phyloP scores from a whole-genome alignment of 768 basidiomycete species.

The Xerocomus brunneocitrinus region DNA sequence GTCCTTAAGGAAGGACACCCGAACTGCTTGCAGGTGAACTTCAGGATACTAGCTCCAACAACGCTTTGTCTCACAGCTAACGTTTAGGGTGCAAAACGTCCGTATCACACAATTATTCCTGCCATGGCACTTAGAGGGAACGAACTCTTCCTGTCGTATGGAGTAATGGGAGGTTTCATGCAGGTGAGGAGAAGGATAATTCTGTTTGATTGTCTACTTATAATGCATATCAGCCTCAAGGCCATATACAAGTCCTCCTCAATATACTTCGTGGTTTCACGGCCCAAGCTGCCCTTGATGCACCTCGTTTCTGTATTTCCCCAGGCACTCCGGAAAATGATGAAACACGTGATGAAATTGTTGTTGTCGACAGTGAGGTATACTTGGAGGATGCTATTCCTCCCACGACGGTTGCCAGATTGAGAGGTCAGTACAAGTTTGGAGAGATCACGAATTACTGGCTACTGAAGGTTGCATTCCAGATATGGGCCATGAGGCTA shows the following conservation, averaged over 20 bases:
- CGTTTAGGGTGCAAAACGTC: slow-evolving; percentile 73
- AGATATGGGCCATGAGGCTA: slow-evolving; percentile 91
- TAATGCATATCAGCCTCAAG: slow-evolving; percentile 64
- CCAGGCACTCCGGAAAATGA: slow-evolving; percentile 67
- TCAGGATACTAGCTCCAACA: background rate
- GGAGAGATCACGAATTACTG: background rate
- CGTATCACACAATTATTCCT: slow-evolving; percentile 93
- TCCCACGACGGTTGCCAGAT: slow-evolving; percentile 53
- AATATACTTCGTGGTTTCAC: slow-evolving; percentile 87
- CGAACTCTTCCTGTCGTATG: slow-evolving; percentile 84
- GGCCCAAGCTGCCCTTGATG: slow-evolving; percentile 86
- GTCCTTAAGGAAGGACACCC: slow-evolving; percentile 75
- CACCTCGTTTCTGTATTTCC: slow-evolving; percentile 95
- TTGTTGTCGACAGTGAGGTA: slow-evolving; percentile 72
- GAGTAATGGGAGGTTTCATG: slow-evolving; percentile 93
- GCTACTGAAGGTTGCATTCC: slow-evolving; percentile 2
- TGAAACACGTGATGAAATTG: slow-evolving; percentile 44
- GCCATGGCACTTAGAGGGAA: slow-evolving; percentile 73
- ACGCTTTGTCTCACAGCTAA: background rate
- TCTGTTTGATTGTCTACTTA: background rate
- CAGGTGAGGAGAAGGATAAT: slow-evolving; percentile 43
- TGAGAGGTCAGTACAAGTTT: slow-evolving; percentile 50
- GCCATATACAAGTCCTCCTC: slow-evolving; percentile 90
- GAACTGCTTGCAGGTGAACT: slow-evolving; percentile 67
- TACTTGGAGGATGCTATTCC: slow-evolving; percentile 85